Evolutionary conservation across 768 basidiomycete genomes (phyloP), one percentile per base, ranked within the genome.

Genomic region (Tricholoma bakamatsutake): DNA sequence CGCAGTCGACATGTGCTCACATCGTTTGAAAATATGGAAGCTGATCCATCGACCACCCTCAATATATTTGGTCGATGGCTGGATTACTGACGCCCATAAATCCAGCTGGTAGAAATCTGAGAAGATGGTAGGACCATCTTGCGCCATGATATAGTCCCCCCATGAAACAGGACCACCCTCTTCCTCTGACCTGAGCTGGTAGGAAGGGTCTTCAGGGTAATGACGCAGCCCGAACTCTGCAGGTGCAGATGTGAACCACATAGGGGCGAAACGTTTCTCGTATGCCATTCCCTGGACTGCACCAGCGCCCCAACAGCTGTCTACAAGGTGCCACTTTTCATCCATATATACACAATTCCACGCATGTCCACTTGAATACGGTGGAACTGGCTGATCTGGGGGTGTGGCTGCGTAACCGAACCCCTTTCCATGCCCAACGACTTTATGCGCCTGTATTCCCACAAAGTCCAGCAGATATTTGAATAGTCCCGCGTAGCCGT

Each of bases 271-370:
- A 37, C 67, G 65, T 48, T 68, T 63, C 21, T 65, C 61, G 63
- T 73, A 79, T 4, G 59, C 55, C 11, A 61, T 57, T 39, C 72
- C 73, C 43, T 67, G 64, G 40, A 78, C 62, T 28, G 66, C 69
- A n/a, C 79, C 79, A 24, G 77, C 72, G 15, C 77, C 79, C 77
- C 79, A 80, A 61, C 77, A 78, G 9, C 73, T 57, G 60, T 80
- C 79, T 34, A 80, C 64, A 30, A 80, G 67, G 21, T 69, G 70
- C 77, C 79, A 80, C 54, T 73, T 70, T 45, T 69, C 75, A 59
- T 76, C 73, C 62, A 76, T 64, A 24, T 69, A 64, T 10, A 77
- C 70, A 61, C 72, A 74, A 55, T 78, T 79, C 78, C 78, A 80
- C 11, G 77, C 78, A 59, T 80, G 78, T 58, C 73, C 74, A n/a